Evolutionary conservation across 192 early-diverging fungal genomes (phyloP).

Genomic region (Allomyces macrogynus): DNA sequence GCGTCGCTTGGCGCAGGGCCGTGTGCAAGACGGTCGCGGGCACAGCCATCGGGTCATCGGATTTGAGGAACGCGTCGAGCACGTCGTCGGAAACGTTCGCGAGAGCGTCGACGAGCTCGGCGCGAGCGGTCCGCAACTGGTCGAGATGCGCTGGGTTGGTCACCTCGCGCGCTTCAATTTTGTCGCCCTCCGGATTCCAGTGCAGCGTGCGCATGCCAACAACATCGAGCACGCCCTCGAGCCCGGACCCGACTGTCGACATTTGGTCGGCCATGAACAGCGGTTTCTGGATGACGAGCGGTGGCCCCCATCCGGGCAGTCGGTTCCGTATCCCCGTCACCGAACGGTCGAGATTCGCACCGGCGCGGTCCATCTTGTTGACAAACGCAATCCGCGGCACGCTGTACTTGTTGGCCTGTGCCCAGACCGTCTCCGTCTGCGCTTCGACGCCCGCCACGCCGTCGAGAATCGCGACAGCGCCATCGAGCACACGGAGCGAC

Average conservation of each 20-base stretch:
- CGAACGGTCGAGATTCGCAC: conserved; percentile 40
- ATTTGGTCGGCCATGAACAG: conserved; percentile 7
- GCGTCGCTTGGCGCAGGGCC: conserved; percentile 50
- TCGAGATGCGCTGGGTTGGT: conserved; percentile 1
- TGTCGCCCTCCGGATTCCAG: conserved; percentile 28
- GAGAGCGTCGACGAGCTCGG: conserved; percentile 56
- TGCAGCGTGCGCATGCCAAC: conserved; percentile 45
- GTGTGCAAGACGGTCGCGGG: conserved; percentile 32
- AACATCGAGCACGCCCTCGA: conserved; percentile 50
- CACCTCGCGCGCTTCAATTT: no score
- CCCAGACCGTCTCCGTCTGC: conserved; percentile 89
- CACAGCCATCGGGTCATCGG: conserved; percentile 54
- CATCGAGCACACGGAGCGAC: conserved; percentile 76
- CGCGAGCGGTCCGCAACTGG: conserved; percentile 33
- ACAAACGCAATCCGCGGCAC: conserved; percentile 72
- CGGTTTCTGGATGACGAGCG: conserved; percentile 57
- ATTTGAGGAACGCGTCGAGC: conserved; percentile 61
- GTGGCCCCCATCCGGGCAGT: conserved; percentile 26
- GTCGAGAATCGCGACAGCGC: conserved; percentile 79
- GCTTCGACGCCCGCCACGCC: conserved; percentile 92
- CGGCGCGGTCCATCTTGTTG: conserved; percentile 91
- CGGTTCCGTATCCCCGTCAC: conserved; percentile 33
- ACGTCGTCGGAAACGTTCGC: conserved; percentile 63
- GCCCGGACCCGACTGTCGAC: conserved; percentile 19
- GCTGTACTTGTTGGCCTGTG: conserved; percentile 59